These are phyloP conservation scores for Linderniella brevidens DNA, from an alignment of 257 asterid species.

Conservation along the genomic window DNA sequence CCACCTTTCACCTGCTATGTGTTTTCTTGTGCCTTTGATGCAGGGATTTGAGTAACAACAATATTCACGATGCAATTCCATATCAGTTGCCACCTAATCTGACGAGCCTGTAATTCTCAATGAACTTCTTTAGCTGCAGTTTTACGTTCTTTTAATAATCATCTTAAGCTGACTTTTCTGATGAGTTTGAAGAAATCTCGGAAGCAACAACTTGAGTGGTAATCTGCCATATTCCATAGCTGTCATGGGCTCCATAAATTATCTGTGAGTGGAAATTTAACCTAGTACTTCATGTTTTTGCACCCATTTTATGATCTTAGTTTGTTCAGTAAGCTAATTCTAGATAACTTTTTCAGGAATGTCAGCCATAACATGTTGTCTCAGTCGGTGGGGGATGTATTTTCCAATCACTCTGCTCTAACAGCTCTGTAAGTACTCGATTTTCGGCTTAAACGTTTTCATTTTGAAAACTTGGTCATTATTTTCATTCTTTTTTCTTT, in stretches of 20 bases:
- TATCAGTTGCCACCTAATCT: constrained; percentile 80
- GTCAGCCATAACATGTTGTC: constrained; percentile 52
- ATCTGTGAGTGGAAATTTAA: constrained; percentile 54
- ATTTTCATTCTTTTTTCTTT: not conserved
- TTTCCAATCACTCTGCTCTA: constrained; percentile 49
- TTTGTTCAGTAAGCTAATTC: too few relatives aligned
- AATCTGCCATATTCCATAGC: constrained; percentile 65
- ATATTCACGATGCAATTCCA: constrained; percentile 49
- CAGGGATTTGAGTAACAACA: constrained; percentile 93
- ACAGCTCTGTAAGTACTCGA: constrained; percentile 45
- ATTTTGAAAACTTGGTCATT: not conserved
- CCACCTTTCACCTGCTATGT: not conserved
- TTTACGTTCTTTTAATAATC: constrained; percentile 5
- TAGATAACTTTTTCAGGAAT: constrained; percentile 33
- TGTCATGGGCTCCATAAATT: constrained; percentile 36
- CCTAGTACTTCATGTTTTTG: not conserved
- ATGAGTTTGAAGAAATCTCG: constrained; percentile 63
- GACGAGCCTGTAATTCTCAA: constrained; percentile 58
- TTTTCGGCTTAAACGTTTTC: not conserved
- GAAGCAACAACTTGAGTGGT: constrained; percentile 66
- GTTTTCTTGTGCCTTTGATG: constrained; percentile 11
- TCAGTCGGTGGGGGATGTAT: constrained; percentile 75
- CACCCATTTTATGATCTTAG: too few relatives aligned
- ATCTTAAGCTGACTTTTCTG: not conserved
- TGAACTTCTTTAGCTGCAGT: constrained; percentile 10